Evolutionary conservation across 169 alveolate species (phyloP), one percentile per base, ranked within the genome.

Genomic region (Plasmodium relictum): DNA sequence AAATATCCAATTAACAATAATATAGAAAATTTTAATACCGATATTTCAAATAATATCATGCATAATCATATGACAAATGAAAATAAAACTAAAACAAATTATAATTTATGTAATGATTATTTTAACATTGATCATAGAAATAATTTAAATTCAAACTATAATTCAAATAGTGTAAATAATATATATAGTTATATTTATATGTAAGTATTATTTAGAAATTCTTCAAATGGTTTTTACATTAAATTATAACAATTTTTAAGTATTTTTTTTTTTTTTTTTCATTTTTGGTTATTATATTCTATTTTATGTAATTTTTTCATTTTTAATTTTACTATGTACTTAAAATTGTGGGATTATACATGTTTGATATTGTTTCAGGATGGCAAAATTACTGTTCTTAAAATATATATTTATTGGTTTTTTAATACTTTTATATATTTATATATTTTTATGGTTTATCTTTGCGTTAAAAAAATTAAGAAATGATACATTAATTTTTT

Each of bases 111-210:
- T 39, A 65, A 24, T 65, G 54, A 65, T 37, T 65, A 41, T 39
- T 37, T 41, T 18, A 68, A 26, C 44, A 44, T 16, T 39, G 44
- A 68, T 18, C 37, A 68, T 39, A 68, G 37, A 44, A 44, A 1
- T 68, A 68, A 68, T 44, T 12, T 68, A 42, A 68, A 24, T 0
- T 20, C 24, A 18, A 68, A 68, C 18, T 41, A 44, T 68, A 41
- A 26, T 68, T 14, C 76, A 26, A 68, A 68, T 18, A 7, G 22
- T 9, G 44, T 44, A 44, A 44, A 42, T 44, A 22, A 14, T 41
- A 4, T 10, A 4, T 9, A 68, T 48, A 44, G 37, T 31, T 41
- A 31, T 65, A 39, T 65, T 14, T 65, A 65, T 65, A 65, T 65
- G 73, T 65, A 65, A 65, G 7, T 20, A 54, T 54, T 16, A 54